phyloP scores from a whole-genome alignment of 768 basidiomycete genomes.

The Tulasnella sp. region DNA sequence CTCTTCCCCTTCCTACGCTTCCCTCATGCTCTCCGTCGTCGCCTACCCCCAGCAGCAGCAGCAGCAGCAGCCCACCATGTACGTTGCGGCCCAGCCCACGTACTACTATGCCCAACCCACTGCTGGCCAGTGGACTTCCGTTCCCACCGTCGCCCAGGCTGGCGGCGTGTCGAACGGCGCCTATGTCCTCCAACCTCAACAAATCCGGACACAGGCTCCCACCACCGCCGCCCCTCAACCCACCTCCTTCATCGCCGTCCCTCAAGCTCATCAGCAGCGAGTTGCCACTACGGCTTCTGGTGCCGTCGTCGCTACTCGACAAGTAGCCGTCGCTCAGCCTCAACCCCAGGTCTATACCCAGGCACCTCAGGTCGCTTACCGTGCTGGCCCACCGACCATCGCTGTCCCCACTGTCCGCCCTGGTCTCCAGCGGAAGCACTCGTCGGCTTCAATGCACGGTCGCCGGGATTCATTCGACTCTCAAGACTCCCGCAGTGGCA shows the following conservation, averaged over 20 bases:
- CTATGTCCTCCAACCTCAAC: constrained; percentile 4
- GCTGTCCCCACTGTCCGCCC: constrained; percentile 1
- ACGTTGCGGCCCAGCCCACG: constrained; percentile 26
- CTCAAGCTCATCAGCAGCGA: constrained; percentile 17
- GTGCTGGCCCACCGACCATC: constrained; percentile 18
- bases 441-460: constrained; percentile 15
- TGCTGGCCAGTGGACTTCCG: constrained; percentile 33
- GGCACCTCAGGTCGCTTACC: background rate
- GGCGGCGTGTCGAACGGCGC: constrained; percentile 26
- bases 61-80: constrained; percentile 22
- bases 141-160: constrained; percentile 12
- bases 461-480: constrained; percentile 11
- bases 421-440: background rate
- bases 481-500: constrained; percentile 16
- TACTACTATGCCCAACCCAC: constrained; percentile 30
- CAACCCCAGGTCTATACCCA: constrained; percentile 18
- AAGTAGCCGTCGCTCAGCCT: background rate
- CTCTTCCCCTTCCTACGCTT: constrained; percentile 10
- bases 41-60: constrained; percentile 30
- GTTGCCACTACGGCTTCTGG: background rate
- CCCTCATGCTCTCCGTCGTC: constrained; percentile 21
- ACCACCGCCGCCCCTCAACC: background rate
- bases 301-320: constrained; percentile 12
- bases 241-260: constrained; percentile 23
- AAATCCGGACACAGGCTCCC: constrained; percentile 14